phyloP scores from a whole-genome alignment of 2,329 filamentous ascomycete species.

The Xenoacremonium recifei region DNA sequence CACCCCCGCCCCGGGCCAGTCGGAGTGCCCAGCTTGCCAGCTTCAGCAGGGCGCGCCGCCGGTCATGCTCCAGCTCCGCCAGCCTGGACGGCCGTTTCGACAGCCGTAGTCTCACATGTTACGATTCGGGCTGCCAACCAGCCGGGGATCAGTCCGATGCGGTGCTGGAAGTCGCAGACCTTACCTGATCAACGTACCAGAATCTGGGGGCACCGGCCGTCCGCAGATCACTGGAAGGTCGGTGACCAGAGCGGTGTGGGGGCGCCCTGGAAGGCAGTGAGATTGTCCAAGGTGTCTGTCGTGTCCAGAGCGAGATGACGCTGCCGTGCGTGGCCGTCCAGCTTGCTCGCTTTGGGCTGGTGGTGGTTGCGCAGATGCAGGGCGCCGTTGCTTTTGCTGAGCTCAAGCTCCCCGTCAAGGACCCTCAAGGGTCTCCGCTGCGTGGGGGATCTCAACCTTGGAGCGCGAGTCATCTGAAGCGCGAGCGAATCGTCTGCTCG shows the following conservation, averaged over 20 bases:
- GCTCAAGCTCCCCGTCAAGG: neutral
- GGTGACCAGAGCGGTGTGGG: neutral
- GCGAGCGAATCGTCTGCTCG: neutral
- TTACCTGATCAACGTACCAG: slow-evolving; percentile 1
- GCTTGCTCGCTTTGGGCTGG: no score
- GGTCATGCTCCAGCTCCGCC: neutral
- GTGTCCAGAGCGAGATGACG: no score
- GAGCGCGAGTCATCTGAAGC: neutral
- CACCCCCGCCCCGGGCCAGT: neutral
- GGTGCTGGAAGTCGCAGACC: neutral
- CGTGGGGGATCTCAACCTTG: neutral
- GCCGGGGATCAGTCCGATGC: slow-evolving; percentile 1
- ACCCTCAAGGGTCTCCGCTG: neutral
- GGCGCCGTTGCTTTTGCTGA: neutral
- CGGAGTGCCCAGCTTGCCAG: no score
- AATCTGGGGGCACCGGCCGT: neutral
- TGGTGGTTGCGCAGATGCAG: no score
- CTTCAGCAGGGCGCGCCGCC: neutral
- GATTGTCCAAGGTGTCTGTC: neutral
- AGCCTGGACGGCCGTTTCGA: neutral
- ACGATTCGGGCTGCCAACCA: neutral
- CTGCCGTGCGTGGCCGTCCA: no score
- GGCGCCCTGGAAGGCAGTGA: neutral
- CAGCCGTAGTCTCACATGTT: slow-evolving; percentile 1
- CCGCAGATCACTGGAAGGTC: neutral